Evolutionary conservation across 768 basidiomycete genomes (phyloP).

Genomic region (Pisolithus orientalis): DNA sequence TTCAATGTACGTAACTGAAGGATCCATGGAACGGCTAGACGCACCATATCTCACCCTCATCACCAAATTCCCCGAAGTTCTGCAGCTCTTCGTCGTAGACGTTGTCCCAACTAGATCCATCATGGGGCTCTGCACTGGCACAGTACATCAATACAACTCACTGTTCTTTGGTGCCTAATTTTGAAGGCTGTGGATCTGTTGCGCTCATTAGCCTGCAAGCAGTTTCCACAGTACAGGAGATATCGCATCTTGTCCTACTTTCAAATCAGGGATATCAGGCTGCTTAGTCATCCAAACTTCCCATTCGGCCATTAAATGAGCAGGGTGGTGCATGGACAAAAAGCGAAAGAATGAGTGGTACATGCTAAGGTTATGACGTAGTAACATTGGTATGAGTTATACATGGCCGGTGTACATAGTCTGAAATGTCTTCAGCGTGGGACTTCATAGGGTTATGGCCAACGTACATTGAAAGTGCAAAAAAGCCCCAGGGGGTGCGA

Average conservation of each 20-base stretch:
- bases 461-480: slow-evolving; percentile 4
- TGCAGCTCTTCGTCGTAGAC: slow-evolving; percentile 66
- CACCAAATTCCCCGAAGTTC: slow-evolving; percentile 72
- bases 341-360: slow-evolving; percentile 7
- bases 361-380: slow-evolving; percentile 14
- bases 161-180: slow-evolving; percentile 77
- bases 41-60: slow-evolving; percentile 84
- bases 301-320: not conserved
- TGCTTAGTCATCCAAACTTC: not conserved
- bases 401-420: slow-evolving; percentile 11
- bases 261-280: slow-evolving; percentile 14
- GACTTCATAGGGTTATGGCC: not conserved
- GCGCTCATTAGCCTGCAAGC: slow-evolving; percentile 22
- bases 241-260: too few relatives aligned
- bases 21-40: slow-evolving; percentile 9
- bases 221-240: too few relatives aligned
- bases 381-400: slow-evolving; percentile 12
- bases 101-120: slow-evolving; percentile 59
- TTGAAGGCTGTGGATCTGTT: slow-evolving; percentile 57
- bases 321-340: not conserved
- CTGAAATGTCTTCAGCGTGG: slow-evolving; percentile 2
- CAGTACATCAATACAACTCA: slow-evolving; percentile 31
- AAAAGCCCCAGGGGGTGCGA: not conserved
- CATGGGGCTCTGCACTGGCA: not conserved
- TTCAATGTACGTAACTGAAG: not conserved